Conservation (phyloP, 108 stramenopile genomes). For the Bacterosira constricta region DNA sequence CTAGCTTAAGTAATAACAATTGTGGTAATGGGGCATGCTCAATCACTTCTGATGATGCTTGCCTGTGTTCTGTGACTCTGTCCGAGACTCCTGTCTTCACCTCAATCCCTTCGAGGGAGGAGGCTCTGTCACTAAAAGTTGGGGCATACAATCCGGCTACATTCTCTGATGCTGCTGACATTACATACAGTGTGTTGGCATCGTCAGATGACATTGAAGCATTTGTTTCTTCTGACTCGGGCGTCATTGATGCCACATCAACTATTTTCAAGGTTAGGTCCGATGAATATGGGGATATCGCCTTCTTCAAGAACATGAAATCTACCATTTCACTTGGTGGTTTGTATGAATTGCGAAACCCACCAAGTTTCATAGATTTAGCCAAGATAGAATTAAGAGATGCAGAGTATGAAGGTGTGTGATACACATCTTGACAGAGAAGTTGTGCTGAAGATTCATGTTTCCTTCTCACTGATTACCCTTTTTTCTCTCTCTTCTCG, state of each 20-base stretch:
- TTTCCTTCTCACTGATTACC: too few relatives aligned
- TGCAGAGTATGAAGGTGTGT: constrained; percentile 41
- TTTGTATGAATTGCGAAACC: constrained; percentile 3
- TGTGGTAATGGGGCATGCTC: constrained; percentile 26
- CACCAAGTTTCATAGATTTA: constrained; percentile 7
- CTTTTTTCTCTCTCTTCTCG: background rate
- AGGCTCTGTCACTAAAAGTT: constrained; percentile 23
- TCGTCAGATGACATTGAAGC: constrained; percentile 10
- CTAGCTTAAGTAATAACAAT: constrained; percentile 21
- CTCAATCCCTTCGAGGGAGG: constrained; percentile 10
- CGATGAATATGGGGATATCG: constrained; percentile 39
- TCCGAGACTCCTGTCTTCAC: constrained; percentile 31
- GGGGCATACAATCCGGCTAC: constrained; percentile 28
- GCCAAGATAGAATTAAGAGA: background rate
- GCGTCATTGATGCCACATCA: constrained; percentile 8
- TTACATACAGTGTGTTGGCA: background rate
- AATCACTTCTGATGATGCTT: constrained; percentile 8
- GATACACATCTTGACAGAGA: too few relatives aligned
- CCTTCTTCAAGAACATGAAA: constrained; percentile 41
- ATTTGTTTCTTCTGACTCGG: constrained; percentile 16
- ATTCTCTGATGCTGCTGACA: constrained; percentile 3
- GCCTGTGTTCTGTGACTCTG: constrained; percentile 43
- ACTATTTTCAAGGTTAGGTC: constrained; percentile 34
- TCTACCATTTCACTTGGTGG: constrained; percentile 12
- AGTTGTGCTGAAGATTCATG: too few relatives aligned